These are phyloP conservation scores for Sclerotinia subarctica DNA, from an alignment of 2,329 filamentous ascomycete genomes.

Conservation along the genomic window DNA sequence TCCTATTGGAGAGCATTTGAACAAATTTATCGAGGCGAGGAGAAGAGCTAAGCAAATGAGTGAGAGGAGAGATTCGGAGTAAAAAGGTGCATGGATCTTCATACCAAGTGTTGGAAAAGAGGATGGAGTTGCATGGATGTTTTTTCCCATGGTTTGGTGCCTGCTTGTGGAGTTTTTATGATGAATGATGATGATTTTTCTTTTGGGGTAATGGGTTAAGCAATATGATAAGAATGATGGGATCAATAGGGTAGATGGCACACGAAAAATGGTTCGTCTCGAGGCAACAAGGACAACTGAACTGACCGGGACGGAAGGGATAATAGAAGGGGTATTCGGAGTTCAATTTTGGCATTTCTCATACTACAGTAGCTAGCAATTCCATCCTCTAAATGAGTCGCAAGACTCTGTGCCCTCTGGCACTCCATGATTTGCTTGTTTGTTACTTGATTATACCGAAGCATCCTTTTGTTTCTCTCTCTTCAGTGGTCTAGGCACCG, in stretches of 20 bases:
- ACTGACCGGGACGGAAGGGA: not conserved
- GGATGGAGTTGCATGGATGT: slow-evolving; percentile 8
- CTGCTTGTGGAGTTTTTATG: not conserved
- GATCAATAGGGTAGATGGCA: slow-evolving; percentile 15
- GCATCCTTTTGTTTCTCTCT: not conserved
- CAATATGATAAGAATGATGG: not conserved
- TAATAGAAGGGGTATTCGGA: slow-evolving; percentile 12
- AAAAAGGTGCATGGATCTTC: not conserved
- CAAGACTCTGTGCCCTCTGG: slow-evolving; percentile 15
- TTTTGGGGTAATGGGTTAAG: not conserved
- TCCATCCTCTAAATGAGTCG: slow-evolving; percentile 14
- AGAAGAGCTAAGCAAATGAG: slow-evolving; percentile 15
- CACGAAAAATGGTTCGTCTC: slow-evolving; percentile 4
- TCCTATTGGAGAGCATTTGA: slow-evolving; percentile 20
- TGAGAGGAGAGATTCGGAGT: slow-evolving; percentile 10
- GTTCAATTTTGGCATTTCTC: not conserved
- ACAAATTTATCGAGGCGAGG: slow-evolving; percentile 19
- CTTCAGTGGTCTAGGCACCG: not conserved
- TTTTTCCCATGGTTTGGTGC: not conserved
- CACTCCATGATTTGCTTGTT: slow-evolving; percentile 3
- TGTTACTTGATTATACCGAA: not conserved
- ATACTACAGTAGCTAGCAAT: slow-evolving; percentile 14
- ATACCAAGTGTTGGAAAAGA: slow-evolving; percentile 19
- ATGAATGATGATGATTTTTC: slow-evolving; percentile 9
- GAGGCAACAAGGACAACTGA: slow-evolving; percentile 14